Evolutionary conservation across 805 yeast genomes (phyloP), one percentile per base, ranked within the genome.

Genomic region (Wickerhamomyces alni): DNA sequence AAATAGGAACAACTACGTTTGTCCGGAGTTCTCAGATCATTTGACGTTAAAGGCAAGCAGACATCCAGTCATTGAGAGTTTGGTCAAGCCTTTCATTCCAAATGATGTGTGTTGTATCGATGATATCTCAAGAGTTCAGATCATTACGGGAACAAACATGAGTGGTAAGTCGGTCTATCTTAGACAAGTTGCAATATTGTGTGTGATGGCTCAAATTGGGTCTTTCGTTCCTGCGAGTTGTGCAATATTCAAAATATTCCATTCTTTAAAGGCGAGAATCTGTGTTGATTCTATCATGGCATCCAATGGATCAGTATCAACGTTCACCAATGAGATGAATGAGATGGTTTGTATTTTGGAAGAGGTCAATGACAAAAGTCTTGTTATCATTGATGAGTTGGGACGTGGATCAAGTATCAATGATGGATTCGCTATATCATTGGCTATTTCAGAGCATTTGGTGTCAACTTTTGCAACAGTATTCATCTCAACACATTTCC

Each of bases 101-200:
- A 74, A 73, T 51, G 68, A 68, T 46, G 56, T 68, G 1, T 56
- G 58, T 4, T 57, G 63, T 5, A 47, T 59, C 7, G 42, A 51
- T 5, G 61, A 57, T 9, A 54, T 61, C 8, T 69, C 75, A 3
- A 47, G 68, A 22, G 50, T 73, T 8, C 74, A 71, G 40, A 63
- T 77, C 2, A 63, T 77, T 5, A 76, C 82, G 0, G 82, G 83
- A 0, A 74, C 77, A 3, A 77, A 77, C 44, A 74, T 75, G 80
- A 77, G 81, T 36, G 84, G 83, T 2, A 78, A 77, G 48, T 76
- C 82, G 0, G 71, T 77, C 5, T 74, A 73, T 43, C 65, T 78
- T 30, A 69, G 70, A 37, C 80, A 75, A 46, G 62, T 74, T 8
- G 75, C 77, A 1, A 46, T 75, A 7, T 46, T 74, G 9, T 61